Evolutionary conservation across 345 rosid genomes (phyloP).

Genomic region (Syzygium aqueum): DNA sequence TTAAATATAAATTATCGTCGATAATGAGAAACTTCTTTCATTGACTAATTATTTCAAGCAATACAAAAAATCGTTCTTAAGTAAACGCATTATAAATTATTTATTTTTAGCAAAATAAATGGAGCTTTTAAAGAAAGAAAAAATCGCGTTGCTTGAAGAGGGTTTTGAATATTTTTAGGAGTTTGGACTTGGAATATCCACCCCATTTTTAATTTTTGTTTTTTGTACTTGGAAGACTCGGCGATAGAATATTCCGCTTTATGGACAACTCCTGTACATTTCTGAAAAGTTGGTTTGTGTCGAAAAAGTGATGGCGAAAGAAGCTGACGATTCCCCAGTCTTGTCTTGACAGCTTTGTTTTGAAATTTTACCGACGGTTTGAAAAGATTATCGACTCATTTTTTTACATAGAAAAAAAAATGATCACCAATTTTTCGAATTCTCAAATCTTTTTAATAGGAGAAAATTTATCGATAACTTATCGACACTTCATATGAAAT

Average conservation of each 20-base stretch:
- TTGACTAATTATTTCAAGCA: too few species aligned
- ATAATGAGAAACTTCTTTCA: too few species aligned
- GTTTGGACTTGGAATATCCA: not conserved
- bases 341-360: not conserved
- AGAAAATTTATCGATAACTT: not conserved
- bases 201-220: not conserved
- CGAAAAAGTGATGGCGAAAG: not conserved
- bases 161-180: too few species aligned
- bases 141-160: too few species aligned
- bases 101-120: too few species aligned
- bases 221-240: not conserved
- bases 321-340: not conserved
- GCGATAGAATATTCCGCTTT: fast-evolving
- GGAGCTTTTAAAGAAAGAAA: too few species aligned
- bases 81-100: too few species aligned
- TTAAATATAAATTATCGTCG: too few species aligned
- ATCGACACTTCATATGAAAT: not conserved
- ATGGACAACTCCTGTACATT: not conserved
- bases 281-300: not conserved
- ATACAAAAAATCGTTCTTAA: too few species aligned
- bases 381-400: not conserved
- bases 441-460: not conserved
- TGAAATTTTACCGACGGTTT: not conserved
- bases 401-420: not conserved
- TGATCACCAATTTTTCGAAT: not conserved